Conservation (phyloP, 176 grass and related monocot species). For the Oryza australiensis region DNA sequence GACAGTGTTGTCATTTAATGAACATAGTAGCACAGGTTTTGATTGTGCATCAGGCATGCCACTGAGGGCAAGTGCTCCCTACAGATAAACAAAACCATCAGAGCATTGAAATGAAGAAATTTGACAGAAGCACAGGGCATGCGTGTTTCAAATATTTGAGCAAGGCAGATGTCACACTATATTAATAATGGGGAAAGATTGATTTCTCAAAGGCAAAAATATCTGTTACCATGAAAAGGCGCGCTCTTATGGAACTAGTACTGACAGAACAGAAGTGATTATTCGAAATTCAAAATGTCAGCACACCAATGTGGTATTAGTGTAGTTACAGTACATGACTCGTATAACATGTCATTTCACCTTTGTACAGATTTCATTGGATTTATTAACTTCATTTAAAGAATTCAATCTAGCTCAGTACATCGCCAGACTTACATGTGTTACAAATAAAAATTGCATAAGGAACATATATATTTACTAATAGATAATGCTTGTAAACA, state of each 20-base stretch:
- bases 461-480: not conserved
- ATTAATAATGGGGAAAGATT: not conserved
- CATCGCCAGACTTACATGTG: not conserved
- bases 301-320: not conserved
- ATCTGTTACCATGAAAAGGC: not conserved
- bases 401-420: not conserved
- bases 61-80: constrained; percentile 82
- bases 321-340: not conserved
- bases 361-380: not conserved
- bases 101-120: not conserved
- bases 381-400: constrained; percentile 3
- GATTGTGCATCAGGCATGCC: constrained; percentile 83
- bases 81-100: constrained; percentile 32
- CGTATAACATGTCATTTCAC: not conserved
- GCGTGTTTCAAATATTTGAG: not conserved
- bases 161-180: not conserved
- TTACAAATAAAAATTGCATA: not conserved
- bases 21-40: constrained; percentile 90
- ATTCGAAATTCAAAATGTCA: not conserved
- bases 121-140: not conserved
- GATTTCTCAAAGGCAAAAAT: not conserved
- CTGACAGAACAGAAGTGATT: not conserved
- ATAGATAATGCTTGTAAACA: not conserved
- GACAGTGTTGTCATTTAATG: constrained; percentile 81
- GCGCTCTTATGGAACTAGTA: not conserved